phyloP scores from a whole-genome alignment of 352 stramenopile genomes.

The Plasmopara viticola region DNA sequence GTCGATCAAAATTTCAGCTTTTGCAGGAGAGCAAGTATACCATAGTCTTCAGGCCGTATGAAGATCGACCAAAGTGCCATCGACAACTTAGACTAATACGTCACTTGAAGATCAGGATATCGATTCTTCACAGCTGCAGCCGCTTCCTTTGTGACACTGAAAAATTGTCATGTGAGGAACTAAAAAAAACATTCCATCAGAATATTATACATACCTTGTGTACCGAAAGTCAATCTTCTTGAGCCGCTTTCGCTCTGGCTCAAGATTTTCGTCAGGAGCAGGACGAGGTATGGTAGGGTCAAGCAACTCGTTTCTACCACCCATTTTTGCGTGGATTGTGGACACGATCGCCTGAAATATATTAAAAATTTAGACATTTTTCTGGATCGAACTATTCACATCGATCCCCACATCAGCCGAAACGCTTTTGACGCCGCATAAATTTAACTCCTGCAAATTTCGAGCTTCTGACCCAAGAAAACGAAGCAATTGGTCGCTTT shows the following conservation, averaged over 20 bases:
- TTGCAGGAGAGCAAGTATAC: too few species aligned
- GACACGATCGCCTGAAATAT: slow-evolving; percentile 48
- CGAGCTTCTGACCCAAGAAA: slow-evolving; percentile 63
- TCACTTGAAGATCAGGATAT: slow-evolving; percentile 43
- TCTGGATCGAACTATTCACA: background rate
- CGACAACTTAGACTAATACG: slow-evolving; percentile 16
- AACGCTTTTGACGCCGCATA: slow-evolving; percentile 84
- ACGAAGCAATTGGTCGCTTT: slow-evolving; percentile 72
- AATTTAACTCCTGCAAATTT: slow-evolving; percentile 82
- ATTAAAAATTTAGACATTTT: slow-evolving; percentile 1
- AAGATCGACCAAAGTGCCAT: background rate
- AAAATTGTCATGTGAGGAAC: slow-evolving; percentile 4
- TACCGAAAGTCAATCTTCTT: slow-evolving; percentile 89
- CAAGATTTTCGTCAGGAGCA: slow-evolving; percentile 29
- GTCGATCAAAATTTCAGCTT: too few species aligned
- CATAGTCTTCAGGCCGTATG: too few species aligned
- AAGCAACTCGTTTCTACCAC: slow-evolving; percentile 31
- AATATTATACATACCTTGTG: slow-evolving; percentile 53
- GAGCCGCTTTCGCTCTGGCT: slow-evolving; percentile 76
- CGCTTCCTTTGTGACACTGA: slow-evolving; percentile 78
- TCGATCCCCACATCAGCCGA: slow-evolving; percentile 55
- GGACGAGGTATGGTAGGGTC: slow-evolving; percentile 19
- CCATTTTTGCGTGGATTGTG: slow-evolving; percentile 78
- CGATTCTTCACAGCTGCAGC: slow-evolving; percentile 63
- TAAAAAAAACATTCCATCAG: background rate